phyloP scores from a whole-genome alignment of 495 filamentous ascomycete genomes.

The Rhizodiscina lignyota region DNA sequence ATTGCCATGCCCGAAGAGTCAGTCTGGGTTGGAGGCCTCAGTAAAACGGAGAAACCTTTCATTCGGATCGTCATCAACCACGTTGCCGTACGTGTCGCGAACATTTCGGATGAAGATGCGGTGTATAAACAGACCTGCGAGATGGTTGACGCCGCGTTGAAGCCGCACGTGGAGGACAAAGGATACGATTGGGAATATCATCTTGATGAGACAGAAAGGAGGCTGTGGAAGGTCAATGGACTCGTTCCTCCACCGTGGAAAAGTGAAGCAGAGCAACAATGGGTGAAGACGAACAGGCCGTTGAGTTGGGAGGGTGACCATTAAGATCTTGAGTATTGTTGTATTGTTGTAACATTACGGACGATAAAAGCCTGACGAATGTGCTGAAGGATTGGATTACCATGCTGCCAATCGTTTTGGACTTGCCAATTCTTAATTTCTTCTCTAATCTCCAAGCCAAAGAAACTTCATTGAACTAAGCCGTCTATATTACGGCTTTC shows the following conservation, averaged over 20 bases:
- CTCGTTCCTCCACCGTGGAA: slow-evolving; percentile 9
- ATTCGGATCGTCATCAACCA: slow-evolving; percentile 20
- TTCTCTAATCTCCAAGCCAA: no score
- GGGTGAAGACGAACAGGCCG: slow-evolving; percentile 7
- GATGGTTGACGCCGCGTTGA: slow-evolving; percentile 12
- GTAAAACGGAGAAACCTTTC: slow-evolving; percentile 14
- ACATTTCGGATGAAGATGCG: slow-evolving; percentile 2
- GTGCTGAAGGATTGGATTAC: no score
- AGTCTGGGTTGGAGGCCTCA: slow-evolving; percentile 17
- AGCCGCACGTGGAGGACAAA: slow-evolving; percentile 19
- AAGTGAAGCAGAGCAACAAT: slow-evolving; percentile 9
- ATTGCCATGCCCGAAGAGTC: slow-evolving; percentile 9
- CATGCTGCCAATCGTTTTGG: no score
- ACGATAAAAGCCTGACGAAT: no score
- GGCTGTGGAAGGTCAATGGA: slow-evolving; percentile 14
- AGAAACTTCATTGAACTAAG: no score
- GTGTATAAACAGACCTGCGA: slow-evolving; percentile 1
- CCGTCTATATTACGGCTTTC: no score
- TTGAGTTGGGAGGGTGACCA: slow-evolving; percentile 6
- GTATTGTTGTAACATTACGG: no score
- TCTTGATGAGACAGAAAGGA: slow-evolving; percentile 21
- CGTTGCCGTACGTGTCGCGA: slow-evolving; percentile 14
- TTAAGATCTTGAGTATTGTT: no score
- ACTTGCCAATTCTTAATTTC: no score
- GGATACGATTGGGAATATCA: slow-evolving; percentile 26